Percentiles rank a stretch among this genome's conserved stretches.
Evolutionary conservation across 331 rosid species (phyloP).

Genomic region (Ulmus americana): DNA sequence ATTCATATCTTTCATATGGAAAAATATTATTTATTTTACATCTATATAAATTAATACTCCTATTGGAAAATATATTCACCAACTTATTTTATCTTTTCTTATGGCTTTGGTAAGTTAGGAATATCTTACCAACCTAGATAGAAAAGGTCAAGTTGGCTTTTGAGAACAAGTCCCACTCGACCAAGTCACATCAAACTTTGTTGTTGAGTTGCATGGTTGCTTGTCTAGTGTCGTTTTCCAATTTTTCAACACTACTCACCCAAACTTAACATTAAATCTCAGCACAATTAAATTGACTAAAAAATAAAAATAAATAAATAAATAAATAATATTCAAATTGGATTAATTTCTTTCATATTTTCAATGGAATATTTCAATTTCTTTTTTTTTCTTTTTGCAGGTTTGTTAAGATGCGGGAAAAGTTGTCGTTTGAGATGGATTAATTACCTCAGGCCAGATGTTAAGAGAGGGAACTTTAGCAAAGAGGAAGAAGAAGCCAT

Average conservation of each 20-base stretch:
- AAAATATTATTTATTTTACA: too few relatives aligned
- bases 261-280: neutral
- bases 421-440: slow-evolving; percentile 98
- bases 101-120: slow-evolving; percentile 2
- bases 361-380: neutral
- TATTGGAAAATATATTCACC: too few relatives aligned
- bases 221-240: slow-evolving; percentile 6
- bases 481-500: slow-evolving; percentile 64
- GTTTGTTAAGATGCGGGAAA: slow-evolving; percentile 76
- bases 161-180: slow-evolving; percentile 8
- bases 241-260: neutral
- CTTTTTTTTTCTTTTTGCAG: slow-evolving; percentile 24
- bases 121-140: slow-evolving; percentile 10
- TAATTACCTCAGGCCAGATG: slow-evolving; percentile 86
- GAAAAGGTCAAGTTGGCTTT: slow-evolving; percentile 14
- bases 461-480: slow-evolving; percentile 78
- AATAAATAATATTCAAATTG: too few relatives aligned
- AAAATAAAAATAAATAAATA: neutral
- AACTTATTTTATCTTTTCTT: too few relatives aligned
- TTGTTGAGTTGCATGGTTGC: slow-evolving; percentile 14
- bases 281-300: neutral
- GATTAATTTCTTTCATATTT: neutral
- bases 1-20: too few relatives aligned
- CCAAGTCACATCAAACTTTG: slow-evolving; percentile 1
- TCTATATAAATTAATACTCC: too few relatives aligned